Evolutionary conservation across 805 yeast species (phyloP).

Genomic region (Saturnispora hagleri): DNA sequence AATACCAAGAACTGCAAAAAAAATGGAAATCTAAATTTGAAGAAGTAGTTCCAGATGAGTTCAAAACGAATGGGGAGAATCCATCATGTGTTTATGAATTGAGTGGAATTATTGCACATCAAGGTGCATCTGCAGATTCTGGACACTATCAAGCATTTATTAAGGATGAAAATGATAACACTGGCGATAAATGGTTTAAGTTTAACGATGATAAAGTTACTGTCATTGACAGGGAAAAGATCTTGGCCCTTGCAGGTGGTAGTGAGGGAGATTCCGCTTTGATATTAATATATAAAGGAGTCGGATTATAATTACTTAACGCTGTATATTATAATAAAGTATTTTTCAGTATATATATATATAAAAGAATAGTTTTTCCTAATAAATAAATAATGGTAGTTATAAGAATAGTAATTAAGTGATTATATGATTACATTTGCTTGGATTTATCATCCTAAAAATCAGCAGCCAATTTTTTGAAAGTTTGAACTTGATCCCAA

Average conservation of each 20-base stretch:
- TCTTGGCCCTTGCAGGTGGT: conserved; percentile 88
- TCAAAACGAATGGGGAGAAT: conserved; percentile 53
- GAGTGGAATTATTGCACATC: conserved; percentile 79
- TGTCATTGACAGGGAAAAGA: conserved; percentile 66
- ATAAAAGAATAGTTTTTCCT: not conserved
- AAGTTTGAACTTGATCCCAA: conserved; percentile 69
- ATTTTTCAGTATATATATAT: not conserved
- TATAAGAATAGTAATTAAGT: not conserved
- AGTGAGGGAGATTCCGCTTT: conserved; percentile 97
- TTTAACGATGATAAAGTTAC: conserved; percentile 89
- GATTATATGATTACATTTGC: not conserved
- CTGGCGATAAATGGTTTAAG: conserved; percentile 82
- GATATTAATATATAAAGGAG: conserved; percentile 75
- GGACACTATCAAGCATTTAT: conserved; percentile 95
- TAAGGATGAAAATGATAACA: conserved; percentile 53
- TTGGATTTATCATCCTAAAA: conserved; percentile 3
- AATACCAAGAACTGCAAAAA: conserved; percentile 35
- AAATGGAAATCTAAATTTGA: conserved; percentile 42
- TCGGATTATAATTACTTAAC: conserved; percentile 39
- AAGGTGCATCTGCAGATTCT: conserved; percentile 91
- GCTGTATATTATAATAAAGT: not conserved
- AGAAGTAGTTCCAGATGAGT: conserved; percentile 32
- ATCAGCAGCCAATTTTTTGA: conserved; percentile 44
- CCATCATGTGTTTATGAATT: conserved; percentile 84
- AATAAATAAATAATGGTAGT: not conserved